Percentiles rank a stretch among this genome's conserved stretches.
Evolutionary conservation across 108 stramenopile species (phyloP).

Genomic region (Nannochloropsis gaditana): DNA sequence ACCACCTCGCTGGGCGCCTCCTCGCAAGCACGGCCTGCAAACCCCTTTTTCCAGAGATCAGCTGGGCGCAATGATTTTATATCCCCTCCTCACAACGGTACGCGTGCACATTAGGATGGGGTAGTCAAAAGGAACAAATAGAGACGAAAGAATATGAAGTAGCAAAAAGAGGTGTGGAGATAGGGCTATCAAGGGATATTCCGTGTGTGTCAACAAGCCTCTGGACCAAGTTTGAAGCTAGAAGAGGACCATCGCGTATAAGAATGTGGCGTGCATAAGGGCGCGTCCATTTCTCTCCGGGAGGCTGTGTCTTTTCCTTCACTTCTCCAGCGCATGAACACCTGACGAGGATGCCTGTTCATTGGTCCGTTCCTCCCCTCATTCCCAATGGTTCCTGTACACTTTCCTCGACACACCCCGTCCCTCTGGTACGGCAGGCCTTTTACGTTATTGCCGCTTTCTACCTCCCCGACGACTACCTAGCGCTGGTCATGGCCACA

Average conservation of each 20-base stretch:
- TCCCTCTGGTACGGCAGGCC: background rate
- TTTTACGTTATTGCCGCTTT: constrained; percentile 8
- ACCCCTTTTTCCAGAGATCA: constrained; percentile 3
- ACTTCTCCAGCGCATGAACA: too few relatives aligned
- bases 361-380: too few relatives aligned
- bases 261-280: too few relatives aligned
- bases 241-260: too few relatives aligned
- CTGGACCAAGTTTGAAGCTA: too few relatives aligned
- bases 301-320: too few relatives aligned
- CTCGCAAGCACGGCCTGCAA: constrained; percentile 3
- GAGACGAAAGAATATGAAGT: background rate
- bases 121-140: too few relatives aligned
- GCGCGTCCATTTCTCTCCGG: too few relatives aligned
- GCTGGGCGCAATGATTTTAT: constrained; percentile 5
- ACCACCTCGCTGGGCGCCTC: background rate
- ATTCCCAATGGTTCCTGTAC: too few relatives aligned
- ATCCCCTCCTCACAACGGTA: background rate
- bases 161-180: background rate
- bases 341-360: too few relatives aligned
- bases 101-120: background rate
- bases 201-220: too few relatives aligned
- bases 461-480: constrained; percentile 21
- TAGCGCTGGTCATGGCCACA: background rate
- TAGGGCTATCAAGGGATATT: too few relatives aligned
- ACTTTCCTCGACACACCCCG: background rate